phyloP scores from a whole-genome alignment of 768 basidiomycete genomes.

The Strobilomyces echinocephalus region DNA sequence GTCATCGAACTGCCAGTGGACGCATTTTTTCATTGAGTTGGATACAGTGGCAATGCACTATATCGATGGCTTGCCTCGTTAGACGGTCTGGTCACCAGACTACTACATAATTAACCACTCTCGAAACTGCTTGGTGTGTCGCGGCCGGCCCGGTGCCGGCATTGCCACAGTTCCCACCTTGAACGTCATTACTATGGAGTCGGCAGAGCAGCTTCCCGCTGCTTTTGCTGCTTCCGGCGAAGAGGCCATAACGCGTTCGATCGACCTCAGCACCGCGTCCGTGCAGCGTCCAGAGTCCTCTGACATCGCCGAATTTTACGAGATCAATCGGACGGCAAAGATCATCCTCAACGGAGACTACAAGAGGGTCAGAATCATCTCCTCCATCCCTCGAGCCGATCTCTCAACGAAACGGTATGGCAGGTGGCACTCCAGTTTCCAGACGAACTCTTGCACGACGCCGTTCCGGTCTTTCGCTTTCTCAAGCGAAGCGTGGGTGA shows the following conservation, averaged over 20 bases:
- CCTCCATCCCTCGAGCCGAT: not conserved
- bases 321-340: constrained; percentile 61
- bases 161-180: too few species aligned
- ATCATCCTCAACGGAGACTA: constrained; percentile 60
- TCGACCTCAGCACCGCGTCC: constrained; percentile 47
- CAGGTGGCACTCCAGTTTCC: constrained; percentile 94
- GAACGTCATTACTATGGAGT: not conserved
- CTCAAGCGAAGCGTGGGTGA: constrained; percentile 50
- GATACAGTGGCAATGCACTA: too few species aligned
- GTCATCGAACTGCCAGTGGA: too few species aligned
- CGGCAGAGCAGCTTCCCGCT: constrained; percentile 6
- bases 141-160: too few species aligned
- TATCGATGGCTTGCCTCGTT: too few species aligned
- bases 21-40: too few species aligned
- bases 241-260: constrained; percentile 55
- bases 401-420: not conserved
- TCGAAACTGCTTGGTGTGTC: too few species aligned
- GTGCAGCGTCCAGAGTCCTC: constrained; percentile 25
- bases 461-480: constrained; percentile 73
- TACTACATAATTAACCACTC: too few species aligned
- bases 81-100: too few species aligned
- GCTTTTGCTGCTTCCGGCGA: constrained; percentile 56
- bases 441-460: constrained; percentile 83
- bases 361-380: constrained; percentile 52
- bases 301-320: constrained; percentile 65